These are phyloP conservation scores for Leccinum longicurvipes DNA, from an alignment of 768 basidiomycete genomes.

Conservation along the genomic window DNA sequence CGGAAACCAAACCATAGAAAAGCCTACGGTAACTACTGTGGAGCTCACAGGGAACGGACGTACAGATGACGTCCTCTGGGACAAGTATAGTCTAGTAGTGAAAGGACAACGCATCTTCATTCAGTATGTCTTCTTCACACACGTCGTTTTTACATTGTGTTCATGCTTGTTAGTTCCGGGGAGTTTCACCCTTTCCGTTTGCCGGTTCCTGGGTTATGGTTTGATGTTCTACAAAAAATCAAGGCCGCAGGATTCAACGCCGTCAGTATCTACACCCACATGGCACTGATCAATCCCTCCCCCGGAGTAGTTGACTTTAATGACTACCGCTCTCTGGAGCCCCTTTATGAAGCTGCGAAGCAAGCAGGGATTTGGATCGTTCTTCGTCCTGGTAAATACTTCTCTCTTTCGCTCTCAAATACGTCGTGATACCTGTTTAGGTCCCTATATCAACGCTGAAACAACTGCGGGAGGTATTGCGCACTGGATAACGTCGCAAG, in stretches of 20 bases:
- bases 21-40: not conserved
- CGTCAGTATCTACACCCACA: conserved; percentile 75
- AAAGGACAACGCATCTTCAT: conserved; percentile 70
- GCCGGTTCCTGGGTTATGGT: conserved; percentile 77
- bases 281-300: conserved; percentile 75
- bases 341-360: conserved; percentile 71
- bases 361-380: conserved; percentile 76
- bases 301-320: conserved; percentile 71
- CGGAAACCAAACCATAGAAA: not conserved
- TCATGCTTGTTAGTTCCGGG: conserved; percentile 53
- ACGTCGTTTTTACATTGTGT: not conserved
- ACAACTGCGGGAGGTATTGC: conserved; percentile 74
- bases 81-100: conserved; percentile 69
- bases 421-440: conserved; percentile 11
- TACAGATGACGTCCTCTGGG: conserved; percentile 47
- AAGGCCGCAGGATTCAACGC: conserved; percentile 81
- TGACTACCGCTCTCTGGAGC: conserved; percentile 63
- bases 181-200: conserved; percentile 84
- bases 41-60: conserved; percentile 29
- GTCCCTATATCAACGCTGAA: conserved; percentile 70
- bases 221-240: conserved; percentile 76
- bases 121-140: conserved; percentile 45
- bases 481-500: conserved; percentile 67
- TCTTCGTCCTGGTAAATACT: conserved; percentile 64
- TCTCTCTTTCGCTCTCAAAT: not conserved